Conservation (phyloP, 1,139 yeast genomes). For the Yamadazyma triangularis region DNA sequence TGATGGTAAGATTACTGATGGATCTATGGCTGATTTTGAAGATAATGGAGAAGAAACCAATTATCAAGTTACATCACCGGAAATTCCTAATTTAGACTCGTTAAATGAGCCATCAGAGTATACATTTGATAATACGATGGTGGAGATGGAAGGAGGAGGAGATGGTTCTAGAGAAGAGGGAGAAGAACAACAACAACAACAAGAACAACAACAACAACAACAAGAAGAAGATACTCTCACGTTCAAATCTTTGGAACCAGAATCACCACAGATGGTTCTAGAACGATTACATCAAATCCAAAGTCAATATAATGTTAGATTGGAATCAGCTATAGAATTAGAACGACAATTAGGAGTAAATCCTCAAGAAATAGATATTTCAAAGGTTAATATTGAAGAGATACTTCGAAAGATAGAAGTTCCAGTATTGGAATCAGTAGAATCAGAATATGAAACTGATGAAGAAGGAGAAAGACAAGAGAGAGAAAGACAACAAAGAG, state of each 20-base stretch:
- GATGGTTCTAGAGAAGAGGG: constrained; percentile 3
- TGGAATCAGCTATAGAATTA: constrained; percentile 14
- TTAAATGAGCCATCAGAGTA: constrained; percentile 2
- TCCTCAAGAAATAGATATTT: constrained; percentile 16
- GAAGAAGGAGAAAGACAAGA: constrained; percentile 3
- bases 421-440: background rate
- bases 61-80: background rate
- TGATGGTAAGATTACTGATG: constrained; percentile 2
- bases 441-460: background rate
- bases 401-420: constrained; percentile 1
- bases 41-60: constrained; percentile 3
- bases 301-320: constrained; percentile 25
- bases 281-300: constrained; percentile 28
- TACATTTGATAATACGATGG: constrained; percentile 2
- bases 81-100: constrained; percentile 2
- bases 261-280: constrained; percentile 28
- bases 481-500: too few relatives aligned
- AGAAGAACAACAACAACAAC: constrained; percentile 4
- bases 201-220: too few relatives aligned
- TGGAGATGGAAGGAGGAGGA: background rate
- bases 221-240: too few relatives aligned
- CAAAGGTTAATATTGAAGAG: background rate
- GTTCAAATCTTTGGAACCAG: constrained; percentile 29
- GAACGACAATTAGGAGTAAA: constrained; percentile 11
- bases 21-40: constrained; percentile 4